phyloP scores from a whole-genome alignment of 805 yeast species.

The Barnettozyma sucrosica region DNA sequence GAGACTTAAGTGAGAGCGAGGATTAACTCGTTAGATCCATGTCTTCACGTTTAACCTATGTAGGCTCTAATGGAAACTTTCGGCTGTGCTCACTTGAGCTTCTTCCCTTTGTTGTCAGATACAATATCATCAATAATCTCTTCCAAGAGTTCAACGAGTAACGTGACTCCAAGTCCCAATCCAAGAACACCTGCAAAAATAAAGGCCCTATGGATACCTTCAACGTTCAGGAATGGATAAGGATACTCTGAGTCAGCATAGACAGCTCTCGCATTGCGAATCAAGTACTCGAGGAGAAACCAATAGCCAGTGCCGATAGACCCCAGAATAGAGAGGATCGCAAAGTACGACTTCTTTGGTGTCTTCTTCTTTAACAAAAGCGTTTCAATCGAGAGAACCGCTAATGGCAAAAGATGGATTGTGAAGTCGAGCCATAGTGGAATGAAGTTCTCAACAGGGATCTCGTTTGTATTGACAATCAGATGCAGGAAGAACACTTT shows the following conservation, averaged over 20 bases:
- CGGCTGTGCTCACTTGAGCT: not conserved
- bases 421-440: slow-evolving; percentile 49
- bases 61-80: not conserved
- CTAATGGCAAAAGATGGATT: slow-evolving; percentile 55
- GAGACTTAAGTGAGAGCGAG: no score
- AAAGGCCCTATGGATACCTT: slow-evolving; percentile 35
- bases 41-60: not conserved
- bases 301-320: slow-evolving; percentile 46
- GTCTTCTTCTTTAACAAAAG: slow-evolving; percentile 45
- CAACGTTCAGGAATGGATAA: slow-evolving; percentile 60
- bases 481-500: slow-evolving; percentile 44
- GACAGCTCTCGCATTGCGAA: not conserved
- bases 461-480: slow-evolving; percentile 34
- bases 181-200: slow-evolving; percentile 44
- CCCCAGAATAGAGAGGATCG: slow-evolving; percentile 36
- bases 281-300: slow-evolving; percentile 37
- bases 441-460: slow-evolving; percentile 28
- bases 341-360: slow-evolving; percentile 29
- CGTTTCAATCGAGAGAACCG: slow-evolving; percentile 48
- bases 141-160: slow-evolving; percentile 28
- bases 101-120: not conserved
- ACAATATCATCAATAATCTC: slow-evolving; percentile 1
- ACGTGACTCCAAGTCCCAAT: slow-evolving; percentile 30
- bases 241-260: slow-evolving; percentile 39
- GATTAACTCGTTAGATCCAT: no score